Conservation (phyloP, 345 rosid species). For the Carallia brachiata region DNA sequence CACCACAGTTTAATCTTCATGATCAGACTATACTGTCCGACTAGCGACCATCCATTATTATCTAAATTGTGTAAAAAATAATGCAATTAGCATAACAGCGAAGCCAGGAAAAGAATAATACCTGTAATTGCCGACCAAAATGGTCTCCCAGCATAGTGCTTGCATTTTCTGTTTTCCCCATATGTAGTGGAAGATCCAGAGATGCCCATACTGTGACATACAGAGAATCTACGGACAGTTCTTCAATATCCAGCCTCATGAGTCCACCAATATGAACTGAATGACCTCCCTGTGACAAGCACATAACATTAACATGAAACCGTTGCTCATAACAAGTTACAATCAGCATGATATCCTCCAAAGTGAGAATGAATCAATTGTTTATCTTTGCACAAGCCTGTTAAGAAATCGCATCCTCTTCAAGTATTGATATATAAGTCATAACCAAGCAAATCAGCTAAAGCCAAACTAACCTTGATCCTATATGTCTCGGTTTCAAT, state of each 20-base stretch:
- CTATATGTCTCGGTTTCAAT: constrained; percentile 92
- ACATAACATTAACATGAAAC: constrained; percentile 15
- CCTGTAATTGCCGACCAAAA: constrained; percentile 87
- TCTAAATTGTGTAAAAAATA: neutral
- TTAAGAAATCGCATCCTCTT: neutral
- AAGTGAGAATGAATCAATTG: neutral
- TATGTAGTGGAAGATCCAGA: constrained; percentile 78
- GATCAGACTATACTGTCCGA: neutral
- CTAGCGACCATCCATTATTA: neutral
- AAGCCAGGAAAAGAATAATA: constrained; percentile 15
- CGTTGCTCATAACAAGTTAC: constrained; percentile 3
- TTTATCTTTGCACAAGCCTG: neutral
- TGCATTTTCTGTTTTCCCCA: constrained; percentile 90
- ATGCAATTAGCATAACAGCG: neutral
- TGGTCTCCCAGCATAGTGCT: constrained; percentile 57
- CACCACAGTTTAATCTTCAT: neutral
- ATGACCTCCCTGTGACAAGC: constrained; percentile 61
- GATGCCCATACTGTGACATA: constrained; percentile 95
- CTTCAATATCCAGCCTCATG: constrained; percentile 80
- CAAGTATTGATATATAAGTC: too few relatives aligned
- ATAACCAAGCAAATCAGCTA: neutral
- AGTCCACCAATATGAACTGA: constrained; percentile 85
- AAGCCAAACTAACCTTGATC: constrained; percentile 61
- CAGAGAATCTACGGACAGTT: constrained; percentile 64
- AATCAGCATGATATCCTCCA: neutral